Base-by-base conservation (phyloP, 2,329 filamentous ascomycete species). In the Phaeosphaeriaceae sp. region DNA sequence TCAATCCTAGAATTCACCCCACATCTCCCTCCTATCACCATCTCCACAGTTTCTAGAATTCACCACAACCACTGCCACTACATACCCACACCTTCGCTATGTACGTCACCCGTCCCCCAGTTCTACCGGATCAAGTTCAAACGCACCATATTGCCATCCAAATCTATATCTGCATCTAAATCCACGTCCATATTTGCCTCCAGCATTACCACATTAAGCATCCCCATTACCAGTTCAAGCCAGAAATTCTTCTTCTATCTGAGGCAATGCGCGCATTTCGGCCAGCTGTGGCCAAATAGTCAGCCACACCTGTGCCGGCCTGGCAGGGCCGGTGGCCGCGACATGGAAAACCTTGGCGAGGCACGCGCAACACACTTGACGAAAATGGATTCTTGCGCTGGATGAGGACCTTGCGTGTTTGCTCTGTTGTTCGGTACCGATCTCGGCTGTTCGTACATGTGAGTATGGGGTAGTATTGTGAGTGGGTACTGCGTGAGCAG, bases 231-330 rank as follows among this genome's bases (percentile, higher is more conserved):
- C 31, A 36, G 31, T 36, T 36, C 31, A 13, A 36, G 31, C 31
- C 31, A 36, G 13, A 36, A 15, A 36, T 15, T 13, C 11, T 36
- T 36, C 31, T 36, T 36, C n/a, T 36, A 36, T 11, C 13, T 36
- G 31, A 36, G 31, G 31, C 31, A 13, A 36, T 13, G 31, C 31
- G 31, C 31, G 31, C 31, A 36, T 11, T 36, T 36, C 13, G 9
- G 31, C 13, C 31, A 11, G 31, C 31, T 11, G 31, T 36, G 31
- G 20, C 31, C 33, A 53, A 44, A 48, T 21, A 41, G 19, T 25
- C 21, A 36, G 27, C 51, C 51, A 53, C 44, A 48, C 51, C 33
- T 20, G 10, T 15, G 4, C 31, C 51, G 51, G 51, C 44, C 17
- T 31, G 17, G 21, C 45, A 53, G 51, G 51, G 44, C 51, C 51